Evolutionary conservation across 2,329 filamentous ascomycete species (phyloP).

Genomic region (Monosporascus sp.): DNA sequence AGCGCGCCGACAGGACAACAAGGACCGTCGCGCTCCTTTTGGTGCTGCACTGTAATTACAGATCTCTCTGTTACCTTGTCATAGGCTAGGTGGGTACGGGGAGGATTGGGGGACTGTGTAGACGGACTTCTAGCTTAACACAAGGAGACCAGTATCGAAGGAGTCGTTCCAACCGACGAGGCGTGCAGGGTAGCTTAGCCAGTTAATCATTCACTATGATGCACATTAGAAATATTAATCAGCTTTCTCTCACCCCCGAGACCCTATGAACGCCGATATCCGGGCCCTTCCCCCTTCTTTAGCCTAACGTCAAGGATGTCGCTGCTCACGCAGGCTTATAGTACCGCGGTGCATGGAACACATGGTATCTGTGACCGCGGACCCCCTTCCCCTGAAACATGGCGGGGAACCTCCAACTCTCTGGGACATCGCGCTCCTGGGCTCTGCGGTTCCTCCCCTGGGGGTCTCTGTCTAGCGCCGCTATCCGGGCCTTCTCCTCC

Average conservation of each 20-base stretch:
- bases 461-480: constrained; percentile 28
- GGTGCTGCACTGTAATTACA: not conserved
- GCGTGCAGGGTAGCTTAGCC: no score
- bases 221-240: no score
- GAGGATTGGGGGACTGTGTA: no score
- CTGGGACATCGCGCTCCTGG: constrained; percentile 67
- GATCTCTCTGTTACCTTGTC: no score
- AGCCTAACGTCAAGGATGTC: not conserved
- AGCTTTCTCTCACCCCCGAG: no score
- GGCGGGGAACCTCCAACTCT: constrained; percentile 75
- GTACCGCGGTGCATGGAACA: constrained; percentile 88
- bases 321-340: constrained; percentile 29
- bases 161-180: no score
- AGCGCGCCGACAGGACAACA: not conserved
- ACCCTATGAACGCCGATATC: no score
- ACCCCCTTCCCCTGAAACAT: constrained; percentile 83
- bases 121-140: no score
- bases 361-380: constrained; percentile 86
- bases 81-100: no score
- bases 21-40: not conserved
- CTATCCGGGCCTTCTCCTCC: constrained; percentile 44
- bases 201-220: no score
- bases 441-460: constrained; percentile 56
- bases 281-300: not conserved
- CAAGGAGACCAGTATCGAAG: no score